phyloP scores from a whole-genome alignment of 192 early-diverging fungal genomes.

The Linnemannia zychae region DNA sequence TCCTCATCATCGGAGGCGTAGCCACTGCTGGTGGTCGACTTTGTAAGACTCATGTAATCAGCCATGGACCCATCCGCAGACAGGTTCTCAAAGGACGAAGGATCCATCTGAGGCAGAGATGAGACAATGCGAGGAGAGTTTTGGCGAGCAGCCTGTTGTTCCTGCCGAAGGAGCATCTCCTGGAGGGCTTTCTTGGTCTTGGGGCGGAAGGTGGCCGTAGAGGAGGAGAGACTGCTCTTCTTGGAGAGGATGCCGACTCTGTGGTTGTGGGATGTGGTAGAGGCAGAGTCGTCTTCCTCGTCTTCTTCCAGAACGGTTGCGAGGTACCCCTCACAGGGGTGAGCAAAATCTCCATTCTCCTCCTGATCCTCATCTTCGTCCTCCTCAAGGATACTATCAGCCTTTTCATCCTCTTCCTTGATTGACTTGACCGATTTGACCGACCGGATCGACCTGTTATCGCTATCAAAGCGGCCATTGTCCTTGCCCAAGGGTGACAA shows the following conservation, averaged over 20 bases:
- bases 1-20: neutral
- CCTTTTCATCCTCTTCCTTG: neutral
- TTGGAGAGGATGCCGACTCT: neutral
- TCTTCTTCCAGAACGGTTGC: conserved; percentile 26
- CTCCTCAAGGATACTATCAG: neutral
- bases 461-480: neutral
- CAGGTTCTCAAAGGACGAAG: neutral
- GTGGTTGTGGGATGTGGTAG: neutral
- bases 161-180: conserved; percentile 7
- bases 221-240: neutral
- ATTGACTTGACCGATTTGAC: neutral
- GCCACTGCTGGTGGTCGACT: neutral
- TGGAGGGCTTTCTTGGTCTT: conserved; percentile 28
- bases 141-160: neutral
- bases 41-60: neutral
- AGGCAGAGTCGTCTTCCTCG: neutral
- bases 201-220: conserved; percentile 32
- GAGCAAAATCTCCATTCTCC: neutral
- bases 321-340: neutral
- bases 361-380: neutral
- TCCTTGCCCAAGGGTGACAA: neutral
- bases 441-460: neutral
- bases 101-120: neutral
- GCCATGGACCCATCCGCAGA: conserved; percentile 1
- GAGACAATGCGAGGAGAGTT: neutral